Evolutionary conservation across 108 stramenopile genomes (phyloP), one percentile per base, ranked within the genome.

Genomic region (Cyclotella choctawhatcheeana): DNA sequence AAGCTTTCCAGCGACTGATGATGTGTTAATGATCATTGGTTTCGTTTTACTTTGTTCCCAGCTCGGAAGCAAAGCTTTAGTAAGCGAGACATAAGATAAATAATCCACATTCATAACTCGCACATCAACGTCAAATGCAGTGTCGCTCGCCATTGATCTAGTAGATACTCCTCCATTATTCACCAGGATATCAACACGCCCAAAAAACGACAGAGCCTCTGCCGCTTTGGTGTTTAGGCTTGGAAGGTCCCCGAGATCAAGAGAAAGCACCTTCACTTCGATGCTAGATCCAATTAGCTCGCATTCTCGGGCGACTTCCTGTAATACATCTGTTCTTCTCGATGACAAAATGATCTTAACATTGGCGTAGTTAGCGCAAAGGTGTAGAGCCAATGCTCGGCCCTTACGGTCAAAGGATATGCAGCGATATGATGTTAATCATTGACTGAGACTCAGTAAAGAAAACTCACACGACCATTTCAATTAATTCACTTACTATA

Each of bases 101-200:
- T 44, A 63, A 26, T 43, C 62, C 21, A 63, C 62, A 17, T 44
- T 63, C 29, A 29, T 29, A 1, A 63, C 37, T 3, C 17, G 22
- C 18, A 17, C 25, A 63, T 63, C 62, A 25, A 63, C 62, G 4
- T 47, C 44, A 47, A 63, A 63, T 27, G 17, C 25, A 33, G 62
- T 30, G 17, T 24, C 16, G 16, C 21, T 17, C 14, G 62, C 62
- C 44, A 63, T 47, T 24, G 43, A 63, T 30, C 62, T 63, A 16
- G 62, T 63, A 21, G 62, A 33, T 2, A 63, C 62, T 14, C 62
- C 62, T 30, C 44, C 62, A 45, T 63, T 63, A 18, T 63, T 63
- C 3, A 63, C 62, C 25, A 63, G 33, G 14, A 63, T 44, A 63
- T 63, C 62, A 1, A 63, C 18, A 14, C 17, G 21, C 29, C 44